phyloP scores from a whole-genome alignment of 1,284 basidiomycete genomes.

The Boletus albobrunnescens region DNA sequence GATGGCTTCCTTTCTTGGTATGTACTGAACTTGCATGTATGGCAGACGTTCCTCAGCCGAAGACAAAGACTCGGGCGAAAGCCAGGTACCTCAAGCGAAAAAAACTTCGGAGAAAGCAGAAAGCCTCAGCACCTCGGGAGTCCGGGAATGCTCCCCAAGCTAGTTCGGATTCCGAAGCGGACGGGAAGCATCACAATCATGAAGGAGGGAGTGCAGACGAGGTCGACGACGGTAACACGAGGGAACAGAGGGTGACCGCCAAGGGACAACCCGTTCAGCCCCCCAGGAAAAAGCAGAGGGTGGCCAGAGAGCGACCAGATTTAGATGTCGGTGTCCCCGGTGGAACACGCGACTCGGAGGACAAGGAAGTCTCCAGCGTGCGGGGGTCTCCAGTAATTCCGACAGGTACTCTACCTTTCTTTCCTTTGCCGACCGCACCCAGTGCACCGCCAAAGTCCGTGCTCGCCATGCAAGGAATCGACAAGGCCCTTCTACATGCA shows the following conservation, averaged over 20 bases:
- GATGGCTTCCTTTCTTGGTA: no score
- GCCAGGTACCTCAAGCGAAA: constrained; percentile 30
- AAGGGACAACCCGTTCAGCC: constrained; percentile 2
- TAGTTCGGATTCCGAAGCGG: constrained; percentile 14
- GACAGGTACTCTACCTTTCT: constrained; percentile 49
- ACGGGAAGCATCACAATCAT: constrained; percentile 3
- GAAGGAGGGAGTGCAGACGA: not conserved
- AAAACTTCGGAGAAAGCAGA: constrained; percentile 28
- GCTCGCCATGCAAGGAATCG: constrained; percentile 75
- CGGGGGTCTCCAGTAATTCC: constrained; percentile 2
- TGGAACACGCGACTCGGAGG: not conserved
- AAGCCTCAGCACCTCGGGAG: constrained; percentile 21
- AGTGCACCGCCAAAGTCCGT: constrained; percentile 52
- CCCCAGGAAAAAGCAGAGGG: constrained; percentile 20
- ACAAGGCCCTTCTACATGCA: constrained; percentile 69
- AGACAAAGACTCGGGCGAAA: constrained; percentile 30
- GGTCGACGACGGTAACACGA: not conserved
- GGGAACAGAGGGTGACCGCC: not conserved
- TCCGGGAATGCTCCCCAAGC: not conserved
- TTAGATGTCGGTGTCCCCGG: not conserved
- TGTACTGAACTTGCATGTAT: no score
- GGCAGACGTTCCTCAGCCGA: no score
- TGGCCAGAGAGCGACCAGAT: constrained; percentile 1
- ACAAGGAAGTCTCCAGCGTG: not conserved
- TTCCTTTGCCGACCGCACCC: constrained; percentile 69